Evolutionary conservation across 2,329 filamentous ascomycete genomes (phyloP).

Genomic region (Clarireedia paspali): DNA sequence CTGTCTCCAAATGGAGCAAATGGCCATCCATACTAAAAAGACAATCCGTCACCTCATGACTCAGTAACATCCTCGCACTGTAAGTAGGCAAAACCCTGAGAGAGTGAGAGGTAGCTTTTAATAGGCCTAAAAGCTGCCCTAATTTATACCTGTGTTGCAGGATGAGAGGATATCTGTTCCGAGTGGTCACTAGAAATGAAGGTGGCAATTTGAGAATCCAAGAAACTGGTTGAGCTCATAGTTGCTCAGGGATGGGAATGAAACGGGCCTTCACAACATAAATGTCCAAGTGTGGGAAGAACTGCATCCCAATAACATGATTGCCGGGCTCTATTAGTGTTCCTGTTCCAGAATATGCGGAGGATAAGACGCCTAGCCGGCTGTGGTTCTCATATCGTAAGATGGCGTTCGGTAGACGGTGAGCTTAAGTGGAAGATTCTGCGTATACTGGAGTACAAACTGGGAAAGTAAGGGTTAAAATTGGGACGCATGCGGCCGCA

Average conservation of each 20-base stretch:
- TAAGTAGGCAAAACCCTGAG: constrained; percentile 15
- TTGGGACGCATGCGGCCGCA: neutral
- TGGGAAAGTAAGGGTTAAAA: neutral
- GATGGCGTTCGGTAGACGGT: neutral
- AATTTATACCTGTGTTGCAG: neutral
- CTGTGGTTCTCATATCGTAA: neutral
- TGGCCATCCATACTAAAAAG: constrained; percentile 1
- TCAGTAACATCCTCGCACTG: constrained; percentile 12
- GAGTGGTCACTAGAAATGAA: neutral
- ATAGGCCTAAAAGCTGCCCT: neutral
- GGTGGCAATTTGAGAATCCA: neutral
- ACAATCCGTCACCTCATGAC: constrained; percentile 17
- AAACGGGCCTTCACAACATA: neutral
- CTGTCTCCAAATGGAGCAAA: neutral
- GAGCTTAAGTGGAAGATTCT: neutral
- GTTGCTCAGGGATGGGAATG: neutral
- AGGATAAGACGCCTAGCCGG: neutral
- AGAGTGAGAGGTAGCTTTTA: neutral
- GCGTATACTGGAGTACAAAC: neutral
- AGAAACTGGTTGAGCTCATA: neutral
- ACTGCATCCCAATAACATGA: neutral
- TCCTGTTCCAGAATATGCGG: neutral
- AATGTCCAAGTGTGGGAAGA: neutral
- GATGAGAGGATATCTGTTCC: neutral
- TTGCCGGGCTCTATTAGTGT: neutral